phyloP scores from a whole-genome alignment of 75 land plant genomes.

The Larix kaempferi region DNA sequence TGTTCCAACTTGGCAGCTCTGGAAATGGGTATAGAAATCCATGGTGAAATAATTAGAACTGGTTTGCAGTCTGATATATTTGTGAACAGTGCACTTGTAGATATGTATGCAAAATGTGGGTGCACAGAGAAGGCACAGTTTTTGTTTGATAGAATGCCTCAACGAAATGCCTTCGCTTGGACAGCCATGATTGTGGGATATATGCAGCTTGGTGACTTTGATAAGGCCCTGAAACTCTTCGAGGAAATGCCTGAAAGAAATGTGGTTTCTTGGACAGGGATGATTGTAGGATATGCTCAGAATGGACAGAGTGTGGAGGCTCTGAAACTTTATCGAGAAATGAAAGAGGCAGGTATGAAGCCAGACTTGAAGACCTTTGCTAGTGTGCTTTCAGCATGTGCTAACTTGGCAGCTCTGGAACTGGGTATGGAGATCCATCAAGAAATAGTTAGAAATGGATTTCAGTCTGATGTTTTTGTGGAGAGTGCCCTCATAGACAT shows the following conservation, averaged over 20 bases:
- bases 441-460: not conserved
- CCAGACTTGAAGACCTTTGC: not conserved
- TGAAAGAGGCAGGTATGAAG: slow-evolving; percentile 27
- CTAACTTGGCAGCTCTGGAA: slow-evolving; percentile 1
- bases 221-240: slow-evolving; percentile 40
- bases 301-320: slow-evolving; percentile 47
- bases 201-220: slow-evolving; percentile 41
- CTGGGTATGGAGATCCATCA: slow-evolving; percentile 2
- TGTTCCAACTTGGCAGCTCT: slow-evolving; percentile 7
- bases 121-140: not conserved
- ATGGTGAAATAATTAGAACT: slow-evolving; percentile 11
- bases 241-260: slow-evolving; percentile 32
- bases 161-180: not conserved
- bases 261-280: slow-evolving; percentile 69
- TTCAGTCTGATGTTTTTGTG: not conserved
- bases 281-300: slow-evolving; percentile 59
- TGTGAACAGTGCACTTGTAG: slow-evolving; percentile 22
- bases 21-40: slow-evolving; percentile 11
- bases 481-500: slow-evolving; percentile 14
- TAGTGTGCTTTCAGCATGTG: not conserved
- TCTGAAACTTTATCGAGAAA: slow-evolving; percentile 38
- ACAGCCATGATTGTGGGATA: slow-evolving; percentile 23
- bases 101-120: slow-evolving; percentile 23
- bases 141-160: slow-evolving; percentile 1
- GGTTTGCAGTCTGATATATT: slow-evolving; percentile 9